Evolutionary conservation across 768 basidiomycete species (phyloP).

Genomic region (Rhizopogon vesiculosus): DNA sequence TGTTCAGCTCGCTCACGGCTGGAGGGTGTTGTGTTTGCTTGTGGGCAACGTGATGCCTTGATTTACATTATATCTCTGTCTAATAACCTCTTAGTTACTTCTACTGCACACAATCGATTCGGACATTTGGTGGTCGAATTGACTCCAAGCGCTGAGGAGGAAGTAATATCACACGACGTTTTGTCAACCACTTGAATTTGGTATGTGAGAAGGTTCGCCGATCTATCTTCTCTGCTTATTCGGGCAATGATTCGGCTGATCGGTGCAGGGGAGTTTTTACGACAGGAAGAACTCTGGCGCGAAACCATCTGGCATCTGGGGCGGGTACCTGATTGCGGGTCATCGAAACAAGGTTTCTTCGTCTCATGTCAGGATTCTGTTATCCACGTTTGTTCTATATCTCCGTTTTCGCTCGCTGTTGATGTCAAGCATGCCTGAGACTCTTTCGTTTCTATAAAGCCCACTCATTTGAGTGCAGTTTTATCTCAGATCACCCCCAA

Average conservation of each 20-base stretch:
- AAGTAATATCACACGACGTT: constrained; percentile 12
- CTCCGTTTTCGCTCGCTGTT: constrained; percentile 14
- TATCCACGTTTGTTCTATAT: constrained; percentile 18
- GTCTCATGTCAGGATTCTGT: constrained; percentile 27
- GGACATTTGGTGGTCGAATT: no score
- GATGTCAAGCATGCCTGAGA: constrained; percentile 9
- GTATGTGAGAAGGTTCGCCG: constrained; percentile 17
- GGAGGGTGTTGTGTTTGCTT: neutral
- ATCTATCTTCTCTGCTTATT: constrained; percentile 11
- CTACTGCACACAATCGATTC: neutral
- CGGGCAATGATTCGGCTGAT: constrained; percentile 8
- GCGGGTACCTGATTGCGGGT: constrained; percentile 20
- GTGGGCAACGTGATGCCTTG: neutral
- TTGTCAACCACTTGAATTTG: constrained; percentile 5
- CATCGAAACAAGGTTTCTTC: constrained; percentile 21
- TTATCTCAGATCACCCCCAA: constrained; percentile 1
- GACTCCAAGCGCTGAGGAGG: neutral
- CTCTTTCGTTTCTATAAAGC: constrained; percentile 20
- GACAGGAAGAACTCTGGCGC: constrained; percentile 13
- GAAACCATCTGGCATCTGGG: constrained; percentile 8
- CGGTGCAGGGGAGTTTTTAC: constrained; percentile 7
- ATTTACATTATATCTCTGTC: neutral
- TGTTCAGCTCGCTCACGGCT: neutral
- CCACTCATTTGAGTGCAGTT: neutral
- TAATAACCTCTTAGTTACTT: neutral